Evolutionary conservation across 495 filamentous ascomycete genomes (phyloP).

Genomic region (Clohesyomyces aquaticus): DNA sequence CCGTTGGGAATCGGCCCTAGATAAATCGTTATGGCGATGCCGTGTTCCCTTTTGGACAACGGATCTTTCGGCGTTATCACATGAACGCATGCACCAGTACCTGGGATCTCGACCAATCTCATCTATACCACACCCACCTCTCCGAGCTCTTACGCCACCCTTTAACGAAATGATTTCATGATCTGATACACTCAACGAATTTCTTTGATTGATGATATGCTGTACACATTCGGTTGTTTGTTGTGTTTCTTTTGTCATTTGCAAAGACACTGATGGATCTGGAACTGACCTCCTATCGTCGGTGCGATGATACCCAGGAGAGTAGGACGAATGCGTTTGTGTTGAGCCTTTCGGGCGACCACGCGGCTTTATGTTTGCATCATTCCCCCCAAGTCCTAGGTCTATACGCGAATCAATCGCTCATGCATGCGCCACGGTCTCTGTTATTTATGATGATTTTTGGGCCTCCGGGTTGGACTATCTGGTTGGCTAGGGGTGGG

Average conservation of each 20-base stretch:
- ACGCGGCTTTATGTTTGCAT: slow-evolving; percentile 16
- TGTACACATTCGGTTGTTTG: slow-evolving; percentile 17
- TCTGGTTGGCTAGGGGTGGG: neutral
- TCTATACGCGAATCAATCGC: slow-evolving; percentile 10
- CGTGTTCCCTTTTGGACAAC: too few relatives aligned
- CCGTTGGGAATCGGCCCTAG: slow-evolving; percentile 37
- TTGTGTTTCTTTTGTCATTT: slow-evolving; percentile 9
- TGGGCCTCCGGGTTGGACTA: neutral
- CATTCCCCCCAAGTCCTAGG: neutral
- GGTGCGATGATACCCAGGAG: slow-evolving; percentile 42
- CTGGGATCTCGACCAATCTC: slow-evolving; percentile 2
- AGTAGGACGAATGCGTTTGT: slow-evolving; percentile 30
- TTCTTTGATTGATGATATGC: slow-evolving; percentile 14
- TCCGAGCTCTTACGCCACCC: neutral
- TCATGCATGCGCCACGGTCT: slow-evolving; percentile 24
- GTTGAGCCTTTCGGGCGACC: slow-evolving; percentile 8
- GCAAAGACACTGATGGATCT: slow-evolving; percentile 14
- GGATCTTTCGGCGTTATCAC: too few relatives aligned
- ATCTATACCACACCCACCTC: neutral
- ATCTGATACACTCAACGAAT: slow-evolving; percentile 30
- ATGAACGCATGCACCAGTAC: too few relatives aligned
- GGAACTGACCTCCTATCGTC: slow-evolving; percentile 28
- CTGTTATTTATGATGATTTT: neutral
- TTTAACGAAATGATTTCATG: slow-evolving; percentile 33
- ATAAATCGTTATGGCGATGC: too few relatives aligned